Evolutionary conservation across 352 stramenopile genomes (phyloP).

Genomic region (Globisporangium emineosum): DNA sequence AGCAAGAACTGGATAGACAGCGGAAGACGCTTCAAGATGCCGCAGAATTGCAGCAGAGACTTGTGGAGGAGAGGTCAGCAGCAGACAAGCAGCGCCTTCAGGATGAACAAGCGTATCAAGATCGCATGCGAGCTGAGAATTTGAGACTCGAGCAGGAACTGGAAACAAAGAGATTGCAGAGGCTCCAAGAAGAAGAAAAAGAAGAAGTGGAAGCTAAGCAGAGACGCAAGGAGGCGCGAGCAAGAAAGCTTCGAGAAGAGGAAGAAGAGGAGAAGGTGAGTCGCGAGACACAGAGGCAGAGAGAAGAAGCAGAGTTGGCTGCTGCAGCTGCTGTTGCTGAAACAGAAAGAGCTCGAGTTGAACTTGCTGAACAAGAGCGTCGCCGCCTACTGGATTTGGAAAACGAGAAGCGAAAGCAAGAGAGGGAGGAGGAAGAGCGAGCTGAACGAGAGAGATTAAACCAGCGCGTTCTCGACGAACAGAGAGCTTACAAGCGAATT

Average conservation of each 20-base stretch:
- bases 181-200: constrained; percentile 24
- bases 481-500: neutral
- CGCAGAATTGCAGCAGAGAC: constrained; percentile 25
- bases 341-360: neutral
- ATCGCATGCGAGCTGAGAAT: constrained; percentile 20
- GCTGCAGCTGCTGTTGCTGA: neutral
- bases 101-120: constrained; percentile 21
- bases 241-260: constrained; percentile 10
- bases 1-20: constrained; percentile 33
- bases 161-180: constrained; percentile 13
- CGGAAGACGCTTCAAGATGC: constrained; percentile 32
- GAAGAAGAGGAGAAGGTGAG: constrained; percentile 19
- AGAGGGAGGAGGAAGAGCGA: constrained; percentile 13
- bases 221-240: constrained; percentile 16
- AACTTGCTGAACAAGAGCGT: neutral
- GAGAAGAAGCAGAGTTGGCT: neutral
- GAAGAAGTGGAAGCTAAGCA: constrained; percentile 29
- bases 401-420: constrained; percentile 9
- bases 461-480: neutral
- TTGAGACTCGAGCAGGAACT: constrained; percentile 22
- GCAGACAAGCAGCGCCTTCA: neutral
- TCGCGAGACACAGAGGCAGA: neutral
- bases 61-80: constrained; percentile 16
- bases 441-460: neutral
- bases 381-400: constrained; percentile 10